Conservation (phyloP, 257 asterid genomes). For the Agastache rugosa region DNA sequence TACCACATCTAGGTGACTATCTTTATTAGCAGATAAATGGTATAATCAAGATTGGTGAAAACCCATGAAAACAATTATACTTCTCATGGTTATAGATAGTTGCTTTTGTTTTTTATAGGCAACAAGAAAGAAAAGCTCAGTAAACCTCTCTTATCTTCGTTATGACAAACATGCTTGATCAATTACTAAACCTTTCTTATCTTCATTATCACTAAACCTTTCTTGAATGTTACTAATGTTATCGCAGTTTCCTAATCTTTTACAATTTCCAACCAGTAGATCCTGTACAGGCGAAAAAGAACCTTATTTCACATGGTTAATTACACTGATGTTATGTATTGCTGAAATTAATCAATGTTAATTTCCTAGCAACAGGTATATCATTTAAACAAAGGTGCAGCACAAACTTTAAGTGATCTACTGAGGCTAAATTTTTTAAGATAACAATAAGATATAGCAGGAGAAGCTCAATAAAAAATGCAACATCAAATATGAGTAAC, state of each 20-base stretch:
- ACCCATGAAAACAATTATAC: background rate
- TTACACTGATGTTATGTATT: background rate
- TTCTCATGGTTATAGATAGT: slow-evolving; percentile 10
- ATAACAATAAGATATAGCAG: background rate
- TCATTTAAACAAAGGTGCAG: background rate
- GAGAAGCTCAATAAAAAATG: too few relatives aligned
- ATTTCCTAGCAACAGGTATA: slow-evolving; percentile 1
- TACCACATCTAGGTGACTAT: background rate
- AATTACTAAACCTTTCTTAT: too few relatives aligned
- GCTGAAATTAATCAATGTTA: background rate
- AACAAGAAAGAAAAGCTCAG: background rate
- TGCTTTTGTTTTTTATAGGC: background rate
- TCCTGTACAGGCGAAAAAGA: background rate
- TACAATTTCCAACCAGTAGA: too few relatives aligned
- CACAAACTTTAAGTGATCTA: background rate
- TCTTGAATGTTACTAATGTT: too few relatives aligned
- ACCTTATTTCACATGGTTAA: background rate
- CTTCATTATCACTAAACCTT: too few relatives aligned
- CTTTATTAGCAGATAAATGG: slow-evolving; percentile 5
- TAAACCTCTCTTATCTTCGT: too few relatives aligned
- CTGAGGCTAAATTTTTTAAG: too few relatives aligned
- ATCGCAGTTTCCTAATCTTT: too few relatives aligned
- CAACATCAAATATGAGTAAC: background rate
- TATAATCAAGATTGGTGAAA: background rate
- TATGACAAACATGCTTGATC: too few relatives aligned